These are phyloP conservation scores for Lojkania enalia DNA, from an alignment of 2,329 filamentous ascomycete genomes.

Conservation along the genomic window DNA sequence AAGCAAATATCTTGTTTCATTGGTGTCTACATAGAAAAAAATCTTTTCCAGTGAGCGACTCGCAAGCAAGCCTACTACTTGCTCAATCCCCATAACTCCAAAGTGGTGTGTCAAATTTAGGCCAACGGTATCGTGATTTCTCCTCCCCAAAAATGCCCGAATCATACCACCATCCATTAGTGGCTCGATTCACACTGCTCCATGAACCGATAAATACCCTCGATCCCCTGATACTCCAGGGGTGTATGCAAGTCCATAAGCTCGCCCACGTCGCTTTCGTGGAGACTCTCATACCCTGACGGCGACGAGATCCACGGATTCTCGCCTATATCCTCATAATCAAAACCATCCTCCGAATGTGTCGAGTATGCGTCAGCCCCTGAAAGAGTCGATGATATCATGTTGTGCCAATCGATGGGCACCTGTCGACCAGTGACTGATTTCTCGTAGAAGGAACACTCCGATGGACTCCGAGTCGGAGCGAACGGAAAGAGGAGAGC, in stretches of 20 bases:
- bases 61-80: too few species aligned
- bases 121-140: too few species aligned
- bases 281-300: slow-evolving; percentile 62
- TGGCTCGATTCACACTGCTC: slow-evolving; percentile 60
- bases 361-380: slow-evolving; percentile 44
- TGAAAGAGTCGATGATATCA: slow-evolving; percentile 54
- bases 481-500: slow-evolving; percentile 87
- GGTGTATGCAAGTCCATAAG: slow-evolving; percentile 41
- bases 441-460: slow-evolving; percentile 52
- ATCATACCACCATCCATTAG: not conserved
- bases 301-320: slow-evolving; percentile 59
- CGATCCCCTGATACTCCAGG: slow-evolving; percentile 64
- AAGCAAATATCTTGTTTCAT: too few species aligned
- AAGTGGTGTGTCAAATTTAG: too few species aligned
- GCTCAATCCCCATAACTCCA: too few species aligned
- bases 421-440: slow-evolving; percentile 41
- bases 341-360: slow-evolving; percentile 43
- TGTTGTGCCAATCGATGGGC: slow-evolving; percentile 58
- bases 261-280: slow-evolving; percentile 56
- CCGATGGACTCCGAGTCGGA: slow-evolving; percentile 58
- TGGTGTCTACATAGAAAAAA: too few species aligned
- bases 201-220: slow-evolving; percentile 68
- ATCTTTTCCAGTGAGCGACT: too few species aligned
- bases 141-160: too few species aligned
- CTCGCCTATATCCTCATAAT: slow-evolving; percentile 46